phyloP scores from a whole-genome alignment of 2,329 filamentous ascomycete genomes.

The Colletotrichum camelliae region DNA sequence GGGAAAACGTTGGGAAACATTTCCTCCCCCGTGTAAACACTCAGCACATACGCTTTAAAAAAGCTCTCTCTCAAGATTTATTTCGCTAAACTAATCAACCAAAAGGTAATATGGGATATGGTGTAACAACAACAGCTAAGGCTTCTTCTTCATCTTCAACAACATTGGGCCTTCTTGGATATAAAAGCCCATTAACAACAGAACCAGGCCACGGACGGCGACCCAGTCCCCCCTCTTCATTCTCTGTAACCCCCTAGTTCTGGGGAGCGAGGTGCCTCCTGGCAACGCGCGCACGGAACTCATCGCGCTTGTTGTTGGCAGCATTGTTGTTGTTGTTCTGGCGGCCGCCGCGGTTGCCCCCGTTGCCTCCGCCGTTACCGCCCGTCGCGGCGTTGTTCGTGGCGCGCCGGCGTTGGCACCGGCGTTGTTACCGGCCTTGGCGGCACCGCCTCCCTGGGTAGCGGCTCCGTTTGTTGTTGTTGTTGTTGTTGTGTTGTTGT shows the following conservation, averaged over 20 bases:
- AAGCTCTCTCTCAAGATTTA: neutral
- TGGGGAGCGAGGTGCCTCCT: neutral
- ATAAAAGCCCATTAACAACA: neutral
- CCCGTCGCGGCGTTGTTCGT: neutral
- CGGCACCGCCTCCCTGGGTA: conserved; percentile 9
- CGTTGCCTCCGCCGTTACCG: too few relatives aligned
- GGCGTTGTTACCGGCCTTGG: conserved; percentile 2
- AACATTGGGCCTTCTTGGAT: neutral
- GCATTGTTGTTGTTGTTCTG: neutral
- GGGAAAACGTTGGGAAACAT: neutral
- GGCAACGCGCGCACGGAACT: neutral
- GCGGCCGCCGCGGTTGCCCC: neutral
- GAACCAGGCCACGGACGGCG: fast-evolving
- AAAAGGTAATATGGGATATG: neutral
- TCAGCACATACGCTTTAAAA: neutral
- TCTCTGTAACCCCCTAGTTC: neutral
- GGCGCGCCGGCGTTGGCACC: neutral
- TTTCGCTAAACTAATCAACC: neutral
- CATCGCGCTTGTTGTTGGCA: conserved; percentile 4
- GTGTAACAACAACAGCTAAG: neutral
- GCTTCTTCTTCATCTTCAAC: neutral
- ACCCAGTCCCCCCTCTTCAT: neutral
- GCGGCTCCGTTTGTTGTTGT: neutral
- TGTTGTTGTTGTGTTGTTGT: too few relatives aligned
- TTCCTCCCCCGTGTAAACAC: neutral